phyloP scores from a whole-genome alignment of 805 yeast species.

The Priceomyces castillae region DNA sequence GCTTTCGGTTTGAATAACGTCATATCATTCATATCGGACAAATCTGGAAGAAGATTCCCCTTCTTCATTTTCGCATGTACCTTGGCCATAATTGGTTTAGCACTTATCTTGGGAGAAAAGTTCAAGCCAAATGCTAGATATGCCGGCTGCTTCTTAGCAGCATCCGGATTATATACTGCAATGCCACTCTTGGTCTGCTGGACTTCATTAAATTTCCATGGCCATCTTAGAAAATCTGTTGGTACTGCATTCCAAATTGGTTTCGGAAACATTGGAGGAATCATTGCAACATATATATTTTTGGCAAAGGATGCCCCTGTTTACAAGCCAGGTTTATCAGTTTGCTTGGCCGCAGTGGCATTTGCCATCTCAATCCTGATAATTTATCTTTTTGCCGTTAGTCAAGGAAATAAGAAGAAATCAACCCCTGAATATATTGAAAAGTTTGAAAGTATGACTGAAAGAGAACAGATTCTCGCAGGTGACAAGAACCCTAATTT shows the following conservation, averaged over 20 bases:
- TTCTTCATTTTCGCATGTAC: slow-evolving; percentile 30
- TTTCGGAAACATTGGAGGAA: slow-evolving; percentile 73
- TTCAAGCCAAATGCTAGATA: slow-evolving; percentile 44
- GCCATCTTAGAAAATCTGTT: slow-evolving; percentile 59
- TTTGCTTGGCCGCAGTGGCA: slow-evolving; percentile 48
- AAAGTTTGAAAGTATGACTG: slow-evolving; percentile 23
- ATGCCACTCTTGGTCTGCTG: slow-evolving; percentile 74
- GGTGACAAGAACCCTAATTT: slow-evolving; percentile 41
- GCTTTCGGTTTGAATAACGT: slow-evolving; percentile 68
- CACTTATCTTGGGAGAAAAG: slow-evolving; percentile 49
- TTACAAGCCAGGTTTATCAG: slow-evolving; percentile 52
- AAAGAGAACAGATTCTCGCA: slow-evolving; percentile 29
- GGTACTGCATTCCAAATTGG: slow-evolving; percentile 65
- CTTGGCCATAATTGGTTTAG: slow-evolving; percentile 51
- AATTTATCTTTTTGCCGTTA: slow-evolving; percentile 30
- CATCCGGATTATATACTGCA: slow-evolving; percentile 56
- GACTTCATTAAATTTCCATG: slow-evolving; percentile 59
- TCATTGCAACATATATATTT: slow-evolving; percentile 59
- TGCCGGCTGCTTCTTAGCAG: slow-evolving; percentile 62
- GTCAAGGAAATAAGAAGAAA: slow-evolving; percentile 23
- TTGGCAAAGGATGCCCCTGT: slow-evolving; percentile 56
- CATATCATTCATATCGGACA: slow-evolving; percentile 64
- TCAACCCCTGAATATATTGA: slow-evolving; percentile 23
- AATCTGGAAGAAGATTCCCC: slow-evolving; percentile 43
- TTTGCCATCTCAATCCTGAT: slow-evolving; percentile 37